A percentile compares a stretch with the other conserved stretches of the same genome.
These are phyloP conservation scores for Collybia nuda DNA, from an alignment of 768 basidiomycete species.

Conservation along the genomic window DNA sequence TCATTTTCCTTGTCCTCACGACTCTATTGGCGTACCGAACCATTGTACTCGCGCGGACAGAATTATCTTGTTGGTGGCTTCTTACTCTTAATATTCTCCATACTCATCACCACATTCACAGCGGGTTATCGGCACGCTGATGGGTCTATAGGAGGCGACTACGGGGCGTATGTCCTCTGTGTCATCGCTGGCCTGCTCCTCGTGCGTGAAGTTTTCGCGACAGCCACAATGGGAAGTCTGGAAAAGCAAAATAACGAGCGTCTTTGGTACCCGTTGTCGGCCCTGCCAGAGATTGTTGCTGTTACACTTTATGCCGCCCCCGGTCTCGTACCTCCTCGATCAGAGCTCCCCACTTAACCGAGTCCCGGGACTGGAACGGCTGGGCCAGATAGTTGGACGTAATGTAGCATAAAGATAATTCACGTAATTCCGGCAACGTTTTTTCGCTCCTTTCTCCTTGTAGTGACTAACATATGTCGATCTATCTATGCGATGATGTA, in stretches of 20 bases:
- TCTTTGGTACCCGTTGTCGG: constrained; percentile 26
- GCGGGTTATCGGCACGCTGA: not conserved
- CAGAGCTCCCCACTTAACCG: constrained; percentile 4
- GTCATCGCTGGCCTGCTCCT: constrained; percentile 20
- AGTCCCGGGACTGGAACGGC: not conserved
- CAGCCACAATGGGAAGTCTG: constrained; percentile 15
- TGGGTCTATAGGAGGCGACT: constrained; percentile 11
- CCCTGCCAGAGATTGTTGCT: constrained; percentile 20
- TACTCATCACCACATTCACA: no score
- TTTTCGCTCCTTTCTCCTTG: no score
- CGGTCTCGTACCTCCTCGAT: constrained; percentile 18
- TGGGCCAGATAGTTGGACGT: no score
- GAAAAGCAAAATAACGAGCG: constrained; percentile 17
- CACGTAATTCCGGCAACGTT: no score
- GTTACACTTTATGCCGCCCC: constrained; percentile 18
- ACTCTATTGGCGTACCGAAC: constrained; percentile 28
- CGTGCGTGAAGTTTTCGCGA: constrained; percentile 18
- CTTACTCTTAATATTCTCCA: no score
- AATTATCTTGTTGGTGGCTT: no score
- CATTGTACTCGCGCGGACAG: no score
- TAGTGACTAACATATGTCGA: no score
- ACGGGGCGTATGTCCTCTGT: constrained; percentile 17
- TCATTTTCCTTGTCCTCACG: constrained; percentile 38
- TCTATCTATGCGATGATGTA: no score
- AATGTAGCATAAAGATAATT: no score